Evolutionary conservation across 2,329 filamentous ascomycete species (phyloP).

Genomic region (Alternaria triticina): DNA sequence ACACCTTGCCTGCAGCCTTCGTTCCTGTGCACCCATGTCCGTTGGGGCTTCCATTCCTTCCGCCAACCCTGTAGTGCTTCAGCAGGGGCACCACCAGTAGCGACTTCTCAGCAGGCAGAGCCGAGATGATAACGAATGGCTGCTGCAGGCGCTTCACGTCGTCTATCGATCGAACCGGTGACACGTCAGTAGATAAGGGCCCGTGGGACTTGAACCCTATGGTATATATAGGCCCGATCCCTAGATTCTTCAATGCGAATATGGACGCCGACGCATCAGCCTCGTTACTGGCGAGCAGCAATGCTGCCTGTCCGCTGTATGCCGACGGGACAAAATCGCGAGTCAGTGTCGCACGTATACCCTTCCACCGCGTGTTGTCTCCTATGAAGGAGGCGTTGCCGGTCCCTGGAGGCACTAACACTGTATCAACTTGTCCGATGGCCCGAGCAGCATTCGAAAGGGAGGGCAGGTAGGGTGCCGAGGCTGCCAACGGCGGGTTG

Average conservation of each 20-base stretch:
- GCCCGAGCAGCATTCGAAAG: constrained; percentile 78
- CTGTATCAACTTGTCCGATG: constrained; percentile 83
- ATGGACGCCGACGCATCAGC: constrained; percentile 80
- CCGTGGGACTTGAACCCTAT: constrained; percentile 73
- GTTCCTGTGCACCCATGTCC: constrained; percentile 25
- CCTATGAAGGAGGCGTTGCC: constrained; percentile 63
- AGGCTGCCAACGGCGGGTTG: constrained; percentile 69
- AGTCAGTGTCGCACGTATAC: constrained; percentile 80
- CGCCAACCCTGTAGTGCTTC: constrained; percentile 67
- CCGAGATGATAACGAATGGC: constrained; percentile 82
- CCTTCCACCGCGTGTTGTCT: constrained; percentile 86
- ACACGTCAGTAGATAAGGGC: constrained; percentile 69
- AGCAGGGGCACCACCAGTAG: constrained; percentile 78
- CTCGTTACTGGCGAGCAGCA: constrained; percentile 74
- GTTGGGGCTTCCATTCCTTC: constrained; percentile 46
- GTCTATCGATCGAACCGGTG: constrained; percentile 72
- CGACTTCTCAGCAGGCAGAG: constrained; percentile 78
- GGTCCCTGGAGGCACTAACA: constrained; percentile 65
- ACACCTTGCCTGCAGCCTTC: constrained; percentile 66
- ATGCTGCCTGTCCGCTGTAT: constrained; percentile 75
- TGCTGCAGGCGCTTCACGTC: constrained; percentile 80
- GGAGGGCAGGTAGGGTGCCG: constrained; percentile 63
- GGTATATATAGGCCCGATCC: constrained; percentile 80
- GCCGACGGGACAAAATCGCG: constrained; percentile 83
- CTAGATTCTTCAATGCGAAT: constrained; percentile 77